Conservation (phyloP, 345 rosid genomes). For the Pistacia atlantica region DNA sequence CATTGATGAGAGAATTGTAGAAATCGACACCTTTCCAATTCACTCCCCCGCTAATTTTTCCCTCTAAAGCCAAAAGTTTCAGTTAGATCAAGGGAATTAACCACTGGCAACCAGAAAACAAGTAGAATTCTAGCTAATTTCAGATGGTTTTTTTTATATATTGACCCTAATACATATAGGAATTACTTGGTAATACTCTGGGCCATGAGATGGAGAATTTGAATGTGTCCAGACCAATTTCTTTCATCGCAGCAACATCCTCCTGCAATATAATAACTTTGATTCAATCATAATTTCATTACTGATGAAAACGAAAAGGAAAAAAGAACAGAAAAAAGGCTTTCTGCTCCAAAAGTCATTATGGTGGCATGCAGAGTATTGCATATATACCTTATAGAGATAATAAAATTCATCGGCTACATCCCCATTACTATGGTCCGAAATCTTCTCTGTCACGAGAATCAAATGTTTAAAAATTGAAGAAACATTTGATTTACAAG, state of each 20-base stretch:
- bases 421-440: conserved; percentile 39
- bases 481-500: no score
- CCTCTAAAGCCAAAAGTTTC: conserved; percentile 18
- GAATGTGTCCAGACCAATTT: conserved; percentile 39
- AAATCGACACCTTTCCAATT: conserved; percentile 25
- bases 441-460: conserved; percentile 28
- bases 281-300: no score
- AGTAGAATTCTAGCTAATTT: neutral
- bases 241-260: conserved; percentile 37
- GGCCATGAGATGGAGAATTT: conserved; percentile 53
- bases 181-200: conserved; percentile 45
- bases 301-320: no score
- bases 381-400: conserved; percentile 36
- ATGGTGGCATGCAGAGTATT: no score
- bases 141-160: neutral
- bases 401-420: conserved; percentile 47
- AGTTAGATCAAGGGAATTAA: neutral
- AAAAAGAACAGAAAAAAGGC: no score
- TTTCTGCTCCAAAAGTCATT: neutral
- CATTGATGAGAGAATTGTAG: conserved; percentile 23
- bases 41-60: conserved; percentile 27
- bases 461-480: neutral
- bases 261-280: conserved; percentile 22
- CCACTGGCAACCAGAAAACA: no score
- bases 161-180: neutral